These are phyloP conservation scores for Kazachstania sp. DNA, from an alignment of 1,139 yeast species.

Conservation along the genomic window DNA sequence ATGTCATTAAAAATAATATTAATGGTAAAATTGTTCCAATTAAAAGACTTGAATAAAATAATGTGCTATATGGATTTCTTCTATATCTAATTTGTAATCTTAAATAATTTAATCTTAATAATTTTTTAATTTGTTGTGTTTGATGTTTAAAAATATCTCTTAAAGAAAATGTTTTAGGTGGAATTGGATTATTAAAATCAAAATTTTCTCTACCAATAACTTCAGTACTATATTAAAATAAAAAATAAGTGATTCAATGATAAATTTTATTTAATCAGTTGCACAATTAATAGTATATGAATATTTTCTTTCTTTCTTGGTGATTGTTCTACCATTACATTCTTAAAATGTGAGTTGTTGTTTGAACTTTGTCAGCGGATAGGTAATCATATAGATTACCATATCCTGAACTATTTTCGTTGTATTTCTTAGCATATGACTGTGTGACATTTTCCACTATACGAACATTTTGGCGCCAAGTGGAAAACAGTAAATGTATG, in stretches of 20 bases:
- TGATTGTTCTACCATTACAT: background rate
- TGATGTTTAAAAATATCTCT: background rate
- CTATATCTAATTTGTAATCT: constrained; percentile 6
- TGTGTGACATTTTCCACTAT: too few species aligned
- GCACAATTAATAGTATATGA: background rate
- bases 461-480: too few species aligned
- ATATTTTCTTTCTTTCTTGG: background rate
- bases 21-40: constrained; percentile 6
- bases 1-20: constrained; percentile 5
- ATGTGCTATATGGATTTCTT: constrained; percentile 8
- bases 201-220: constrained; percentile 2
- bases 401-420: too few species aligned
- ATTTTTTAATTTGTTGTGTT: constrained; percentile 1
- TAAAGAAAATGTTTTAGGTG: constrained; percentile 1
- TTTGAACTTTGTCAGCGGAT: too few species aligned
- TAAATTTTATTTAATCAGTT: background rate
- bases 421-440: too few species aligned
- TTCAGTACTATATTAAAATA: background rate
- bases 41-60: constrained; percentile 4
- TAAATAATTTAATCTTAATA: background rate
- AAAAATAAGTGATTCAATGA: background rate
- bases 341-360: too few species aligned
- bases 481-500: too few species aligned
- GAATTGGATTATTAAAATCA: constrained; percentile 2
- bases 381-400: too few species aligned